A percentile compares a stretch with the other conserved stretches of the same genome.
phyloP scores from a whole-genome alignment of 257 asterid species.

The Craterostigma plantagineum region DNA sequence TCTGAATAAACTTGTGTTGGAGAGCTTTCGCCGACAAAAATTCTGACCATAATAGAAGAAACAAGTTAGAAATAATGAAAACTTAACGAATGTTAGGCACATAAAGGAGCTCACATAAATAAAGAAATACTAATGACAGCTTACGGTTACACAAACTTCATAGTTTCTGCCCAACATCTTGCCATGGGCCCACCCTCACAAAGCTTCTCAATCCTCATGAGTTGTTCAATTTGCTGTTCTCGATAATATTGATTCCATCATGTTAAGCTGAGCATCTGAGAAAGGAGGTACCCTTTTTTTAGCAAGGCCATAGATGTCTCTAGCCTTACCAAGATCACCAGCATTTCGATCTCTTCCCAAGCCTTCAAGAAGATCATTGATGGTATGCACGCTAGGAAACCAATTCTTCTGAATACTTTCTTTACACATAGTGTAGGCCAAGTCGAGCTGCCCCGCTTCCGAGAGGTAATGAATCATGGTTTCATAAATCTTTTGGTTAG shows the following conservation, averaged over 20 bases:
- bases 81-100: no score
- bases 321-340: constrained; percentile 29
- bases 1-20: no score
- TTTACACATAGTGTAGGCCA: constrained; percentile 50
- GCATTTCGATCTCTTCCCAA: constrained; percentile 26
- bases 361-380: constrained; percentile 40
- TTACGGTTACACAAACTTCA: no score
- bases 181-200: no score
- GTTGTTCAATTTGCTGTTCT: constrained; percentile 4
- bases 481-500: constrained; percentile 57
- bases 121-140: no score
- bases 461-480: constrained; percentile 64
- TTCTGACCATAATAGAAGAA: no score
- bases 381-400: constrained; percentile 50
- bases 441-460: constrained; percentile 24
- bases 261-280: constrained; percentile 20
- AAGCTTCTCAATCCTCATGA: no score
- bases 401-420: constrained; percentile 46
- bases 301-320: constrained; percentile 30
- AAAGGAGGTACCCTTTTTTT: constrained; percentile 48
- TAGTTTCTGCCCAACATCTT: no score
- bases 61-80: no score
- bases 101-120: no score
- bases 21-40: no score
- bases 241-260: constrained; percentile 27